Evolutionary conservation across 2,329 filamentous ascomycete genomes (phyloP), one percentile per base, ranked within the genome.

Genomic region (Colletotrichum liaoningense): DNA sequence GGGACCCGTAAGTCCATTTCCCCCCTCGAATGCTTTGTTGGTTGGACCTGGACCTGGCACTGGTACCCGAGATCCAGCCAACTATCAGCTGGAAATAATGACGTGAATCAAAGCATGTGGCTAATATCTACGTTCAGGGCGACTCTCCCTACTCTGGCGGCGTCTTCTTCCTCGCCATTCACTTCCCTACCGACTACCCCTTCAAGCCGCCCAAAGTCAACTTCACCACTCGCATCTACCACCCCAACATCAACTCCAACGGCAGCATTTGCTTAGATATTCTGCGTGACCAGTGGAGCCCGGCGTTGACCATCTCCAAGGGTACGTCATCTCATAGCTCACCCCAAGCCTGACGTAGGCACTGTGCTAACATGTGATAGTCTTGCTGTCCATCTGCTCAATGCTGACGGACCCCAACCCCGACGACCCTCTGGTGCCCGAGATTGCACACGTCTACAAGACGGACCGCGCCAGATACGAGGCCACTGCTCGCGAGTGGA

Each of bases 191-290:
- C 90, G 97, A 99, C 90, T 99, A 99, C 87, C 97, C 97, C 55
- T 99, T 99, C 91, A 99, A 99, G 93, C 97, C 97, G 76, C 97
- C 97, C 79, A 99, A 99, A 92, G 95, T 99, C 87, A 98, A 98
- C 93, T 99, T 99, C 91, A 98, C 95, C 80, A 99, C 97, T 77
- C 94, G 96, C 83, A 98, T 99, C 89, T 99, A 99, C 86, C 97
- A 99, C 88, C 97, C 97, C 81, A 99, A 99, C 88, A 99, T 99
- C 95, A 99, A 99, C 92, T 97, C 95, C 79, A 98, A 98, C 85
- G 97, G 97, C 86, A 98, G 95, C 86, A 99, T 99, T 86, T 99
- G 97, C 86, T 88, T 99, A 84, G 97, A 99, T 83, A 99, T 99
- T 82, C 89, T 99, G 82, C 93, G 97, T 88, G 97, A 99, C 86